A percentile compares a stretch with the other conserved stretches of the same genome.
Conservation (phyloP, 2,329 filamentous ascomycete genomes). For the Claviceps spartinae region DNA sequence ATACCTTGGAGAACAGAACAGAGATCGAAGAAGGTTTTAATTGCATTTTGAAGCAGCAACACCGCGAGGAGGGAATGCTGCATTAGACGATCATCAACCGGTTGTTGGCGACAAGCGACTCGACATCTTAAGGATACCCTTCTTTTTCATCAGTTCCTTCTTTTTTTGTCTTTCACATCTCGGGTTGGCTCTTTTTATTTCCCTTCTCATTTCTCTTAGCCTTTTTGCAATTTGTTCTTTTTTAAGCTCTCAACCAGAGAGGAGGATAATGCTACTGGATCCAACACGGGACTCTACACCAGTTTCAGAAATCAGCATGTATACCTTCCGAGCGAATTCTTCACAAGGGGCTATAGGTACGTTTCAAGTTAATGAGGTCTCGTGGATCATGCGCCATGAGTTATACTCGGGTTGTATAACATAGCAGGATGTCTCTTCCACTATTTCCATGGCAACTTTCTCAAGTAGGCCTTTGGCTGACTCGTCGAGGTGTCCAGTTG, state of each 20-base stretch:
- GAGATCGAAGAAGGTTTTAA: neutral
- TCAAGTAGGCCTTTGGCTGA: neutral
- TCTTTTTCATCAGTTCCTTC: neutral
- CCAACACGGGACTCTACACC: neutral
- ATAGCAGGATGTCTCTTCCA: neutral
- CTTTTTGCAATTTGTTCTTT: neutral
- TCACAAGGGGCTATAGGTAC: neutral
- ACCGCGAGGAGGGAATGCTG: neutral
- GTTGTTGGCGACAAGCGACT: neutral
- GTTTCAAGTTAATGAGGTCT: neutral
- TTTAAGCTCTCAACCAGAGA: neutral
- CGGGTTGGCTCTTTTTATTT: neutral
- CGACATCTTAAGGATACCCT: neutral
- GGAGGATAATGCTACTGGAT: neutral
- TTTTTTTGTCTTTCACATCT: neutral
- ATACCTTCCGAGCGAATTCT: slow-evolving; percentile 1
- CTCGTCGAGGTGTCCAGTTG: neutral
- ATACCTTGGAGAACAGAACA: neutral
- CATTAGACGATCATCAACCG: neutral
- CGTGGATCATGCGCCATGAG: neutral
- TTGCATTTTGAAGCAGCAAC: neutral
- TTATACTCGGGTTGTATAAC: neutral
- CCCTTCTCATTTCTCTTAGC: neutral
- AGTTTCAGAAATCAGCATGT: neutral
- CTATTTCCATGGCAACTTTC: neutral